Evolutionary conservation across 2,329 filamentous ascomycete genomes (phyloP).

Genomic region (Nectriaceae sp.): DNA sequence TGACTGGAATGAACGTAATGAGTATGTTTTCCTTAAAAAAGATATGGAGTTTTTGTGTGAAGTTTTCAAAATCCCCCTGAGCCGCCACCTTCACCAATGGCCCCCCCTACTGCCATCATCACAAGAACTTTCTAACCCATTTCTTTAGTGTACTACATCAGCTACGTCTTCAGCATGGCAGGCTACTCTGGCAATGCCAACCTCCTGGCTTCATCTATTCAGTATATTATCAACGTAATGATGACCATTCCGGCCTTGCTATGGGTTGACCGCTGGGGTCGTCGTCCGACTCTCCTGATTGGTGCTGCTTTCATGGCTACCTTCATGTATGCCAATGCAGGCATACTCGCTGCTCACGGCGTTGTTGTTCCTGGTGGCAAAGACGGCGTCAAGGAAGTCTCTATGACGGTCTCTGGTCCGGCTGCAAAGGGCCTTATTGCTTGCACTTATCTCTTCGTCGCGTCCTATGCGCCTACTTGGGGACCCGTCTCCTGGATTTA

Average conservation of each 20-base stretch:
- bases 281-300: slow-evolving; percentile 66
- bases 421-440: slow-evolving; percentile 65
- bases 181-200: slow-evolving; percentile 48
- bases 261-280: slow-evolving; percentile 75
- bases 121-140: no score
- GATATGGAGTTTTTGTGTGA: neutral
- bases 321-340: slow-evolving; percentile 59
- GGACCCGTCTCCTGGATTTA: slow-evolving; percentile 56
- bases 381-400: slow-evolving; percentile 47
- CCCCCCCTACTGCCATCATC: no score
- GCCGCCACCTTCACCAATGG: no score
- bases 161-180: slow-evolving; percentile 42
- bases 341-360: slow-evolving; percentile 51
- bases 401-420: slow-evolving; percentile 45
- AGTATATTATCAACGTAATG: slow-evolving; percentile 74
- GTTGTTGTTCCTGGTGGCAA: slow-evolving; percentile 43
- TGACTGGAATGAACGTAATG: slow-evolving; percentile 59
- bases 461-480: slow-evolving; percentile 47
- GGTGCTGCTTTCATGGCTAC: slow-evolving; percentile 67
- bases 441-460: slow-evolving; percentile 66
- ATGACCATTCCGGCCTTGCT: slow-evolving; percentile 78
- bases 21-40: slow-evolving; percentile 27
- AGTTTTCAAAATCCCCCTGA: no score
- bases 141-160: slow-evolving; percentile 63
- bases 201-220: slow-evolving; percentile 56